Percentiles rank a stretch among this genome's conserved stretches.
Evolutionary conservation across 192 early-diverging fungal species (phyloP).

Genomic region (Gaertneriomyces semiglobifer): DNA sequence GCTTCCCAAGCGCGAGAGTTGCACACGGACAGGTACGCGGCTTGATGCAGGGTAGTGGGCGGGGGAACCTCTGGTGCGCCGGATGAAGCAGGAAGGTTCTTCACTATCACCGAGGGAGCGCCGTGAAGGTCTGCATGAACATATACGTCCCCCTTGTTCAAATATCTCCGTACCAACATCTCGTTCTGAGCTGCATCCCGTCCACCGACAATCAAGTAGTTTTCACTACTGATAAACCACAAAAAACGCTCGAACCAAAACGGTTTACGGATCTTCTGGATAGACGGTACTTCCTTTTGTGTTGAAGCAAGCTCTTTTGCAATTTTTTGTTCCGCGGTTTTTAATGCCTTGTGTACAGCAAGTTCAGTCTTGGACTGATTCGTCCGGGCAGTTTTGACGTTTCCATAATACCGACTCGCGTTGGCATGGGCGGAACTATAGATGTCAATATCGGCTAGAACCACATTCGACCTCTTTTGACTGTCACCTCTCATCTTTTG

Average conservation of each 20-base stretch:
- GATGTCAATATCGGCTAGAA: slow-evolving; percentile 83
- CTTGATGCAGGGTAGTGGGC: slow-evolving; percentile 88
- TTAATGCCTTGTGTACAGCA: slow-evolving; percentile 79
- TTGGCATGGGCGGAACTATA: slow-evolving; percentile 85
- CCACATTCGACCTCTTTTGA: neutral
- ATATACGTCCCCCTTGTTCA: slow-evolving; percentile 74
- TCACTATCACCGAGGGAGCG: slow-evolving; percentile 84
- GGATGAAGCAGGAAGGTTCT: slow-evolving; percentile 58
- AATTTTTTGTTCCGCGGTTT: slow-evolving; percentile 90
- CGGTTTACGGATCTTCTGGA: slow-evolving; percentile 83
- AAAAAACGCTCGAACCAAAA: slow-evolving; percentile 99
- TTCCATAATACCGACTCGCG: slow-evolving; percentile 83
- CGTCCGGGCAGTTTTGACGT: slow-evolving; percentile 72
- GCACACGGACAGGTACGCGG: slow-evolving; percentile 92
- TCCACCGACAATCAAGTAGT: slow-evolving; percentile 89
- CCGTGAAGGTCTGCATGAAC: slow-evolving; percentile 93
- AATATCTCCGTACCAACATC: slow-evolving; percentile 71
- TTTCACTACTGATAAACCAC: slow-evolving; percentile 93
- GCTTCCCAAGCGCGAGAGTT: slow-evolving; percentile 95
- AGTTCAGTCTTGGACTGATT: slow-evolving; percentile 91
- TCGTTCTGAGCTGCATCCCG: slow-evolving; percentile 93
- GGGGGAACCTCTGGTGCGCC: slow-evolving; percentile 51
- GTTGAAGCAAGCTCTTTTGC: slow-evolving; percentile 72
- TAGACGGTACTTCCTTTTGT: slow-evolving; percentile 64
- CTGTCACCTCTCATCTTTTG: slow-evolving; percentile 32